Evolutionary conservation across 306 rosid genomes (phyloP), one percentile per base, ranked within the genome.

Genomic region (Betula pendula): DNA sequence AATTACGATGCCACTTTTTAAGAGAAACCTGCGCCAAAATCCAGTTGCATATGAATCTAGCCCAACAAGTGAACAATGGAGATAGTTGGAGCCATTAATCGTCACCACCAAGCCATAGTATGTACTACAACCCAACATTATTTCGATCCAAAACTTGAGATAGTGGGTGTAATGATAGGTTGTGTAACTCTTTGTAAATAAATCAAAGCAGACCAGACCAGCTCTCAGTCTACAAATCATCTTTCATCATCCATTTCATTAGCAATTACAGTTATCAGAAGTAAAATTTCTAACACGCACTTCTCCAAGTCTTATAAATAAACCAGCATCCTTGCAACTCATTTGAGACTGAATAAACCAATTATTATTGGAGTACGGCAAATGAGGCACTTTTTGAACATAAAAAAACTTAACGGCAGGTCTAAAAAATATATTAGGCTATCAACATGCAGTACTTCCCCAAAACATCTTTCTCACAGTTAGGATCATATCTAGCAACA

Each of bases 371-470:
- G 6, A 49, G 53, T 15, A 49, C 6, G n/a, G 3, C 6, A 49
- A 49, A 16, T 45, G 11, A 16, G 53, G n/a, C 29, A 20, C 20
- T 53, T 53, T 22, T 20, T n/a, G 11, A 44, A 49, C 53, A 16
- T 49, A 3, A 15, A 15, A 45, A 17, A 49, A 3, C 53, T 49
- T 49, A 49, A 15, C 15, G 53, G 53, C 53, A 49, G 53, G 53
- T 49, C 53, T 49, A 15, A 49, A 16, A 45, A 49, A 49, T 16
- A 49, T 14, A 49, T 49, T 49, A 17, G 53, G 7, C 17, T 4
- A 49, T 16, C 20, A 16, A 49, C 29, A 73, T 69, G 77, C 63
- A 51, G 73, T 53, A 56, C 73, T 73, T 80, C 38, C 51, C 16
- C 31, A 10, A 67, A 71, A 40, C 55, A 67, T 22, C 69, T 51